Percentiles rank a stretch among this genome's conserved stretches.
phyloP scores from a whole-genome alignment of 257 asterid genomes.

The Nicotiana knightiana region DNA sequence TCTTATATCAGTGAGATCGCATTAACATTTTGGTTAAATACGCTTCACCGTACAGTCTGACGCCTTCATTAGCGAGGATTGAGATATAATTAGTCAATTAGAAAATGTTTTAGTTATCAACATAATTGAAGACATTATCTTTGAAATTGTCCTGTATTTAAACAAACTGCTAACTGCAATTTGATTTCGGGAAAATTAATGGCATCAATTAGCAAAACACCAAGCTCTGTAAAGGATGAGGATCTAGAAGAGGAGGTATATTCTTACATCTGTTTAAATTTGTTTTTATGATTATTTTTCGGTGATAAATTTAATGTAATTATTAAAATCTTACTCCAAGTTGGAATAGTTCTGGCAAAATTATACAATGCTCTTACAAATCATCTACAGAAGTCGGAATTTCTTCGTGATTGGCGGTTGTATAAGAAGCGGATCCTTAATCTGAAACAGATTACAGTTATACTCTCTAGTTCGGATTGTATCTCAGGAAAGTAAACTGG shows the following conservation, averaged over 20 bases:
- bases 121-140: too few relatives aligned
- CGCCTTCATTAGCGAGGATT: not conserved
- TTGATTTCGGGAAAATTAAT: not conserved
- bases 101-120: too few relatives aligned
- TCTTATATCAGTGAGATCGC: too few relatives aligned
- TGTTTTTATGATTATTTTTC: not conserved
- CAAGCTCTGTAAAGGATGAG: not conserved
- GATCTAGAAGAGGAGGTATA: conserved; percentile 13
- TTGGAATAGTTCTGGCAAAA: not conserved
- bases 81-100: too few relatives aligned
- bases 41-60: not conserved
- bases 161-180: not conserved
- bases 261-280: not conserved
- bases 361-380: not conserved
- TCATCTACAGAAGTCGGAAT: not conserved
- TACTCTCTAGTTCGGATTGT: not conserved
- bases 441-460: not conserved
- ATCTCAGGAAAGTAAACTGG: not conserved
- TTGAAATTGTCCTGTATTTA: not conserved
- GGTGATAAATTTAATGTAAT: not conserved
- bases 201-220: conserved; percentile 14
- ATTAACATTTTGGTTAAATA: too few relatives aligned
- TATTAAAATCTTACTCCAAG: not conserved
- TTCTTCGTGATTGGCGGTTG: not conserved
- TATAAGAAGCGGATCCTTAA: not conserved